Evolutionary conservation across 768 basidiomycete species (phyloP), one percentile per base, ranked within the genome.

Genomic region (Mycena kentingensis): DNA sequence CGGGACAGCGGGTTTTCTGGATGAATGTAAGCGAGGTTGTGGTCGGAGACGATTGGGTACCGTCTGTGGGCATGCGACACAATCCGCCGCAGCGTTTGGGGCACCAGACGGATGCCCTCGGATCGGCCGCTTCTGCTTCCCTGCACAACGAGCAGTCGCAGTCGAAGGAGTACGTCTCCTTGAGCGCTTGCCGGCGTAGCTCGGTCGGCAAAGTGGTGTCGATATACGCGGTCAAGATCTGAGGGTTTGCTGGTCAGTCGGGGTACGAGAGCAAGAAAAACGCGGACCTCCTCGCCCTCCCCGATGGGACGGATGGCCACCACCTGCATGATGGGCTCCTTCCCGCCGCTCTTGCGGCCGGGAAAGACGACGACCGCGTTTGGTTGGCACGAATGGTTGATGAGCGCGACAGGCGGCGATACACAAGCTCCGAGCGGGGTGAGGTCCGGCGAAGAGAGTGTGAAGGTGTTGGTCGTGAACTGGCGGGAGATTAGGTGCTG

Each of bases 291-390:
- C 67, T 95, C 86, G 6, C 75, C 83, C 0, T 75, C 65, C 2
- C 58, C 44, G 28, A 98, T 87, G 13, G 81, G 73, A 45, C 78
- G 80, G 24, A 98, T 67, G 0, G 88, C 84, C 12, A 94, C 69
- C 11, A 97, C 77, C 31, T 88, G 80, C 82, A 93, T 78, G 25
- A 81, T 54, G 0, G 88, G 83, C 63, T 87, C 86, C 24, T 76
- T 68, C n/a, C n/a, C n/a, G 18, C 51, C 61, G 1, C 61, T 52
- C 1, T 69, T 60, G 13, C 66, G 65, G 4, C 82, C 75, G 43
- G 95, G 94, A 64, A 96, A 98, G 3, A 98, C 90, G n/a, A 95
- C 80, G 27, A 87, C 90, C 0, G 88, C 92, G 63, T 97, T 95
- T 0, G 92, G 91, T 19, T 82, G 77, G 63, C 93, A 95, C 0